Evolutionary conservation across 805 yeast genomes (phyloP).

Genomic region (Saccharomycopsis malanga): DNA sequence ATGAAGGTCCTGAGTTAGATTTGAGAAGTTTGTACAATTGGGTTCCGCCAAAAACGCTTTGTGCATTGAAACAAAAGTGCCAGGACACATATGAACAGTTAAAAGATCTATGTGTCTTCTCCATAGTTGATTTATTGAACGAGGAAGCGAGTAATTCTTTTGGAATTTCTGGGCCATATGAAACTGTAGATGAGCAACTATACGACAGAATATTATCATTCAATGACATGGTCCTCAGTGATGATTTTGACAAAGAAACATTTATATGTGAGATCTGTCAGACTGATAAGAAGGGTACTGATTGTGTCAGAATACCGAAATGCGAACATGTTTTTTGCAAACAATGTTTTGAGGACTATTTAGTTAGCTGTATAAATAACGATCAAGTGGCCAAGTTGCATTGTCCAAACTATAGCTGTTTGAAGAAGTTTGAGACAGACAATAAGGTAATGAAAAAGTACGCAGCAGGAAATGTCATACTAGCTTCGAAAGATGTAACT

Average conservation of each 20-base stretch:
- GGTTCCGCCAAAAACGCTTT: neutral
- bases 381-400: neutral
- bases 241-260: neutral
- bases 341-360: neutral
- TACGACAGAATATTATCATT: neutral
- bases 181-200: neutral
- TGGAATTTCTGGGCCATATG: neutral
- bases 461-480: neutral
- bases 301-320: neutral
- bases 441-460: neutral
- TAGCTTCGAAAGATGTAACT: neutral
- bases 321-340: neutral
- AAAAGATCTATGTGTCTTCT: neutral
- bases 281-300: neutral
- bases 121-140: neutral
- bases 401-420: neutral
- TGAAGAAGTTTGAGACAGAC: neutral
- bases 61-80: neutral
- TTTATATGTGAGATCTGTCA: neutral
- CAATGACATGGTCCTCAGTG: neutral
- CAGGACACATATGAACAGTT: neutral
- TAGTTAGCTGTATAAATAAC: neutral
- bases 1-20: neutral
- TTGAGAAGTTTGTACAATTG: neutral
- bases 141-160: neutral